Base-by-base conservation (phyloP, 139 green algal genomes). In the Asterochloris sp. region DNA sequence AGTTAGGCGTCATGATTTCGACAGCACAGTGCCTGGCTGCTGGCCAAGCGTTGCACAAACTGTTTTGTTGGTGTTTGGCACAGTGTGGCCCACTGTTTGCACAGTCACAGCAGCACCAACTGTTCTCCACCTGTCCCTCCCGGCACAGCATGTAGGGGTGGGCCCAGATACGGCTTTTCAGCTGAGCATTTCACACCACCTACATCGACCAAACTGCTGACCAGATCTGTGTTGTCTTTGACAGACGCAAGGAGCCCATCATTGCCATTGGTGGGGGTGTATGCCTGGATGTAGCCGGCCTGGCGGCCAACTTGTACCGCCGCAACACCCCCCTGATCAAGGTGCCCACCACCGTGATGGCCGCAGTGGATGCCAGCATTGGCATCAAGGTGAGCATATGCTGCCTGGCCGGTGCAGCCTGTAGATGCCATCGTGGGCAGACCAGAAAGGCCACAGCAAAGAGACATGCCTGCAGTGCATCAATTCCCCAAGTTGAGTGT, bases 261-360 rank as follows among this genome's bases (percentile, higher is more conserved):
- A 90, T 91, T 62, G 88, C 88, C 28, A 90, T 91, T 73, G 88
- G 88, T 26, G 88, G 88, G 15, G 88, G 88, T 60, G 88, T 91
- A 23, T 89, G 84, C 69, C 83, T 91, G 54, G 88, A 91, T 63
- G 77, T 88, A 2, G 82, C 82, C 26, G 88, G 86, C 16, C 76
- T 91, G 28, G 82, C 84, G n/a, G 84, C 84, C 27, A 91, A 91
- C 61, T 61, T 91, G 79, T 91, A 89, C 82, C 60, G 88, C 2
- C 68, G 88, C 9, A 90, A 88, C 76, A 91, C 88, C 10, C 83
- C 84, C 1, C 62, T 91, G 47, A 91, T 91, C 82, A 91, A 91
- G 86, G 81, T 89, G n/a, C 88, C 88, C 2, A 92, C 88, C 1
- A 92, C 88, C 28, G 68, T 92, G 29, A 92, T 92, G 88, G 88